Evolutionary conservation across 305 asterid species (phyloP), one percentile per base, ranked within the genome.

Genomic region (Fraxinus sp.): DNA sequence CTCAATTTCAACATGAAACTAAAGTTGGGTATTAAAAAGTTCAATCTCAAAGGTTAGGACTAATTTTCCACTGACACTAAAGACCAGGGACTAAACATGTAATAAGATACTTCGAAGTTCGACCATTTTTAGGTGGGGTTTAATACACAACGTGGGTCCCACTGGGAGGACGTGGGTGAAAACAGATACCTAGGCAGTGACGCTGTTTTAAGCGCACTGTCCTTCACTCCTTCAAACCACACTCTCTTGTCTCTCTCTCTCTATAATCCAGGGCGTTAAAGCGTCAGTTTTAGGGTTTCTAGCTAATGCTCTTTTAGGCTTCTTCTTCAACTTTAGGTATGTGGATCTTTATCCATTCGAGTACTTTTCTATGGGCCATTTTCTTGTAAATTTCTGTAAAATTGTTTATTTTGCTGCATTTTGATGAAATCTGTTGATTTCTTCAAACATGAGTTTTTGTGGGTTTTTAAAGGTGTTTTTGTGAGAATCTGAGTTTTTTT

Each of bases 161-260:
- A 30, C 33, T 30, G 33, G 33, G 33, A 30, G 75, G 41, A 71
- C 77, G 77, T 71, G 77, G 77, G 77, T 30, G 18, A 10, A 66
- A 71, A 30, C 77, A n/a, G 43, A 14, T 71, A 71, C 77, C 77
- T 30, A 71, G 41, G 77, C 77, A 71, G 77, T 70, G 77, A 30
- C 43, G 37, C 77, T 71, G 77, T 71, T 71, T 71, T 71, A 71
- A 71, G 18, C 33, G 33, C 33, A 37, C 46, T 62, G 30, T 70
- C 46, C 16, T 73, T 41, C 83, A 52, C 18, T 20, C 32, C 9
- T 14, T 30, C 78, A 66, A 55, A 37, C 80, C 7, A 77, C 74
- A 1, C 74, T 66, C 64, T 75, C 36, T 68, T 14, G 20, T 26
- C 77, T 76, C 84, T 75, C 84, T 72, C 85, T 77, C 79, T 72